Evolutionary conservation across 148 eudicot species (phyloP), one percentile per base, ranked within the genome.

Genomic region (Suaeda aralocaspica): DNA sequence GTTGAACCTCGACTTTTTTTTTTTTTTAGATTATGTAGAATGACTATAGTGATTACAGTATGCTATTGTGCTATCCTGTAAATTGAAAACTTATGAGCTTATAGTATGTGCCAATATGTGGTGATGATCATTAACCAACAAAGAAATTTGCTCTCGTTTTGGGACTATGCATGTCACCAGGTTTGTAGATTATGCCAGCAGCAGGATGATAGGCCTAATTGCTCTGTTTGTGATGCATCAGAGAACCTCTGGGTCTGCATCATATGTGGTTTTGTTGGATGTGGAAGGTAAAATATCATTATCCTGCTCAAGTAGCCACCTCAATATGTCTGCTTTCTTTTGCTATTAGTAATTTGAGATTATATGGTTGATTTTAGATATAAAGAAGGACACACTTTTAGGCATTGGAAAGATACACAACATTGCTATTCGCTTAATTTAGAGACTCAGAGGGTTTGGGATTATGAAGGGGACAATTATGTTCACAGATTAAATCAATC

Each of bases 221-320:
- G 99, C 59, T 85, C 86, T 76, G 82, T 86, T 25, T 95, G 99
- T 84, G 85, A 87, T 72, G 82, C 90, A 62, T 78, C 80, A 61
- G 85, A 91, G 77, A 87, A 89, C 72, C 87, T 86, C 16, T 95
- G 99, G 93, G 82, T 83, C 63, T 95, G 99, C 78, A 78, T 95
- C 78, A 85, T 91, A 44, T 95, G 99, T 80, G 96, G 97, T 71
- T 91, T 95, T 84, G 91, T 95, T 66, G 99, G 99, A 71, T 95
- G 99, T 82, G 99, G 99, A 85, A 89, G 99, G 99, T 95, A 85
- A 46, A 53, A 12, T 62, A 45, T 21, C 28, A 9, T 59, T 51
- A 12, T 66, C 34, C 66, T 51, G 19, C 33, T 28, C 57, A 22
- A 48, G 44, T 24, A 41, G 55, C 4, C 29, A 24, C 53, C 55